Conservation (phyloP, 2,329 filamentous ascomycete genomes). For the Aspergillus ochraceus region DNA sequence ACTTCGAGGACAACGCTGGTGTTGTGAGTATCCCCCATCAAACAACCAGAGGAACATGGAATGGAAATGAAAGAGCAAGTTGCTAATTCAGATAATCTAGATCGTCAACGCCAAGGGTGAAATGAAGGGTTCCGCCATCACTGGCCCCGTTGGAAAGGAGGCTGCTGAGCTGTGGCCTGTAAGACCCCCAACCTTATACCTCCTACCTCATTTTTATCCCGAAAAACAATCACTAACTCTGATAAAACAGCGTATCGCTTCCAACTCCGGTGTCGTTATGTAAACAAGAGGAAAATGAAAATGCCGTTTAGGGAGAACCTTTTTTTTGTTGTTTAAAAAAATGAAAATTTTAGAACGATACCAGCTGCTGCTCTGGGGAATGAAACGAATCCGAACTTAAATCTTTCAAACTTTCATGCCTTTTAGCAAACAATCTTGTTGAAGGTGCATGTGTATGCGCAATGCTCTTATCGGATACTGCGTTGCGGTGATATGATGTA, state of each 20-base stretch:
- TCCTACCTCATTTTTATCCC: neutral
- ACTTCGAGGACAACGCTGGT: conserved; percentile 99
- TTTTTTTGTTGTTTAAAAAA: conserved; percentile 1
- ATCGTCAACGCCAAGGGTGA: conserved; percentile 99
- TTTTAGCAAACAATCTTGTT: too few relatives aligned
- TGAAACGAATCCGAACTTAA: neutral
- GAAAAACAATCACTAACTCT: conserved; percentile 32
- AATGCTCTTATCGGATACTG: too few relatives aligned
- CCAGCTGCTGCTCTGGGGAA: conserved; percentile 8
- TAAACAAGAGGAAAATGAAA: conserved; percentile 56
- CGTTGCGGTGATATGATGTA: too few relatives aligned
- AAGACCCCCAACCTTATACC: conserved; percentile 52
- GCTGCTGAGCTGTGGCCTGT: conserved; percentile 99
- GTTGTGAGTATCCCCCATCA: conserved; percentile 67
- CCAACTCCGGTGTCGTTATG: conserved; percentile 99
- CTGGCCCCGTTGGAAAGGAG: conserved; percentile 98
- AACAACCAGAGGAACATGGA: neutral
- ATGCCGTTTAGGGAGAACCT: conserved; percentile 4
- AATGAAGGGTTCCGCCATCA: conserved; percentile 99
- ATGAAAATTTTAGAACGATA: conserved; percentile 14
- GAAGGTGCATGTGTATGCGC: too few relatives aligned
- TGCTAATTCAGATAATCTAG: conserved; percentile 45
- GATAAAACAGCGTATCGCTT: conserved; percentile 81
- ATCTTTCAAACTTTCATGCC: neutral
- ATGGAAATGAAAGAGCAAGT: neutral